Base-by-base conservation (phyloP, 805 yeast species). In the Saccharomycopsis vini region DNA sequence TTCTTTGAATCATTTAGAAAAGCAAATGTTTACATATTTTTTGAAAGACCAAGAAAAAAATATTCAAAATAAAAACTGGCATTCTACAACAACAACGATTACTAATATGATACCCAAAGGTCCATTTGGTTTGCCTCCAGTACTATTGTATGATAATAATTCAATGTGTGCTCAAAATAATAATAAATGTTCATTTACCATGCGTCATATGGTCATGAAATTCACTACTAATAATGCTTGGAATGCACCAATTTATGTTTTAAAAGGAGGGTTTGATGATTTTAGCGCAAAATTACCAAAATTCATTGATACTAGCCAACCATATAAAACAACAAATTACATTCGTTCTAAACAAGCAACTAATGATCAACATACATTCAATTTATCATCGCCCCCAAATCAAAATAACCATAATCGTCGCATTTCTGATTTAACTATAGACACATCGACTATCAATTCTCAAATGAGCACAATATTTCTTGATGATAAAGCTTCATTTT, bases 1-100 rank as follows among this genome's bases (percentile, higher is more conserved):
- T 40, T 78, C 84, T 24, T 61, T 82, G 40, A 75, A 85, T 0
- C 52, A 61, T 4, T 63, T 64, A 44, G 88, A 80, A 45, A 72
- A 69, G 49, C 42, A 52, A 2, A 54, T 69, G 10, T 62, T 78
- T 41, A 55, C 63, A 19, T 52, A 55, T 21, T 71, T 66, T 49
- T 49, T 72, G 13, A 50, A 52, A 18, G 51, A 56, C 32, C 51
- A 45, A 29, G 44, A 42, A 7, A 36, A 45, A 10, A 55, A 52
- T 21, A 16, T 28, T 15, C 49, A 37, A 15, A 23, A 21, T 12
- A 18, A 29, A 16, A 20, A 13, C 10, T 7, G 10, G 9, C 18
- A 13, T 10, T n/a, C 31, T 21, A 13, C 12, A 9, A n/a, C 10
- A 10, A 7, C 19, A 2, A 36, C 15, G 10, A 26, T 9, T 7